A percentile compares a stretch with the other conserved stretches of the same genome.
Evolutionary conservation across 768 basidiomycete species (phyloP).

Genomic region (Pleurotus eryngii): DNA sequence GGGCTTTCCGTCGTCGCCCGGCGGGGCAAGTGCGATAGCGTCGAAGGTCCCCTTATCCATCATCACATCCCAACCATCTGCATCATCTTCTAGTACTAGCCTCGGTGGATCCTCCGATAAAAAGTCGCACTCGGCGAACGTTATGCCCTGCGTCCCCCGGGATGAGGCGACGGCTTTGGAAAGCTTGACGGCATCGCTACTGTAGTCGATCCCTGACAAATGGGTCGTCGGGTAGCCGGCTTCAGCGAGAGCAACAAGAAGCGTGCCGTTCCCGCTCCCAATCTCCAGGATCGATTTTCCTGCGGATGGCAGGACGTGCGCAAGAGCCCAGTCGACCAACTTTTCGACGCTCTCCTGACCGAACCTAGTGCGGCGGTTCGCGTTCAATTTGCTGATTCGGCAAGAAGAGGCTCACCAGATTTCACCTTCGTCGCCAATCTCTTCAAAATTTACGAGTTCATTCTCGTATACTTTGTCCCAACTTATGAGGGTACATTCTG

Average conservation of each 20-base stretch:
- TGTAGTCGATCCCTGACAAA: slow-evolving; percentile 76
- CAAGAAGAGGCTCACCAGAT: slow-evolving; percentile 50
- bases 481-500: slow-evolving; percentile 31
- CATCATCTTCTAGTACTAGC: slow-evolving; percentile 20
- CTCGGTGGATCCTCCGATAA: slow-evolving; percentile 47
- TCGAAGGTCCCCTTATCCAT: slow-evolving; percentile 90
- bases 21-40: slow-evolving; percentile 71
- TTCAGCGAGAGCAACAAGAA: slow-evolving; percentile 68
- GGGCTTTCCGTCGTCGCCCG: slow-evolving; percentile 47
- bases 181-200: slow-evolving; percentile 64
- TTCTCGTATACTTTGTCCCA: slow-evolving; percentile 77
- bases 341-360: slow-evolving; percentile 72
- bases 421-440: slow-evolving; percentile 82
- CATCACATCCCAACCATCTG: slow-evolving; percentile 63
- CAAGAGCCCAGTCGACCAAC: slow-evolving; percentile 72
- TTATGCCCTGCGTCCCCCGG: slow-evolving; percentile 39
- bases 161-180: slow-evolving; percentile 52
- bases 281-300: slow-evolving; percentile 66
- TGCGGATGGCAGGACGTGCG: slow-evolving; percentile 46
- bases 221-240: slow-evolving; percentile 54
- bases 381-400: no score
- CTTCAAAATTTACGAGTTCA: slow-evolving; percentile 70
- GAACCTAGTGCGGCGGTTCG: slow-evolving; percentile 50
- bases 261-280: slow-evolving; percentile 76
- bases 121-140: slow-evolving; percentile 65